These are phyloP conservation scores for Linaria vulgaris DNA, from an alignment of 257 asterid species.

Conservation along the genomic window DNA sequence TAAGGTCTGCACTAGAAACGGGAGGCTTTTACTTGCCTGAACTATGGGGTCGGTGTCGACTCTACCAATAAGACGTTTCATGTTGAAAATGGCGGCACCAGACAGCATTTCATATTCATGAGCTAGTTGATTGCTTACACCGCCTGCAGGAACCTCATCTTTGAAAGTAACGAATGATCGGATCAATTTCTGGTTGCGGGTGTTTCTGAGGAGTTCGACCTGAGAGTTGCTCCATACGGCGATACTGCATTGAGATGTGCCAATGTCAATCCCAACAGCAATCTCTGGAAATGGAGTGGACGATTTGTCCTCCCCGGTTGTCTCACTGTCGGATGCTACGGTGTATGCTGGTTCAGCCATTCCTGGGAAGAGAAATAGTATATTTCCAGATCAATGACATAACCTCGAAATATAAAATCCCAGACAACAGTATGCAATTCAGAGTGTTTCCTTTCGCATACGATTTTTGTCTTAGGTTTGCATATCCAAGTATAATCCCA, in stretches of 20 bases:
- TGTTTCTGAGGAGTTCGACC: conserved; percentile 63
- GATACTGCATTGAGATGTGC: conserved; percentile 82
- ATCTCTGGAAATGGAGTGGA: conserved; percentile 48
- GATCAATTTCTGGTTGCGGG: conserved; percentile 63
- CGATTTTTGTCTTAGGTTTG: background rate
- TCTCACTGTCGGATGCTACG: conserved; percentile 85
- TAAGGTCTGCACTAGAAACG: conserved; percentile 75
- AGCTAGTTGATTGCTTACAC: conserved; percentile 64
- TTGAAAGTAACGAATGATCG: conserved; percentile 70
- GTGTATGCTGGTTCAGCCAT: conserved; percentile 87
- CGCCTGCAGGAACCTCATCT: conserved; percentile 66
- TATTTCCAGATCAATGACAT: background rate
- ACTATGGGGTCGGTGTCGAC: conserved; percentile 81
- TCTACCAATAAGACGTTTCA: conserved; percentile 78
- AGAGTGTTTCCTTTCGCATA: conserved; percentile 3
- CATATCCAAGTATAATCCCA: background rate
- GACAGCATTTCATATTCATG: conserved; percentile 75
- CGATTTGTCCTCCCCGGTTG: conserved; percentile 68
- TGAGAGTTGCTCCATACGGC: conserved; percentile 83
- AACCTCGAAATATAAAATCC: background rate
- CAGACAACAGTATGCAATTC: background rate
- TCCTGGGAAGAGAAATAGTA: conserved; percentile 20
- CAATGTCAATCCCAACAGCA: conserved; percentile 85
- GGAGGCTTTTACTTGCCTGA: conserved; percentile 74
- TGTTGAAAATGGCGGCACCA: conserved; percentile 75